phyloP scores from a whole-genome alignment of 2,329 filamentous ascomycete genomes.

The Venturia nashicola region DNA sequence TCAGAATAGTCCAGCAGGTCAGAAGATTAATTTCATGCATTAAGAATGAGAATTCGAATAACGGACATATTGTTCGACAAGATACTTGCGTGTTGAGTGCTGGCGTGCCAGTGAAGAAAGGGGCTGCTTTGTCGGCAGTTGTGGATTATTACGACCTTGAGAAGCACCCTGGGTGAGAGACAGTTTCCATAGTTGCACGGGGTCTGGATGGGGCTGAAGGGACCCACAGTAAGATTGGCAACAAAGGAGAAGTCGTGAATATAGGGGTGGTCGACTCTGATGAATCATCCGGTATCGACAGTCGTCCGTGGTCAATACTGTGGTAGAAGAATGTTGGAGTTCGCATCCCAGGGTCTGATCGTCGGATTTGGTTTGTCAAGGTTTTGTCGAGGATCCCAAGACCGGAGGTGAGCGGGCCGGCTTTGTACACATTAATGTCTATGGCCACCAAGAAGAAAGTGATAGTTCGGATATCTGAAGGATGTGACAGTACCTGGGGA shows the following conservation, averaged over 20 bases:
- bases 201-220: neutral
- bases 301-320: neutral
- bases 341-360: neutral
- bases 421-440: neutral
- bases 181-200: neutral
- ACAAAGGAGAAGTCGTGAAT: neutral
- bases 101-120: neutral
- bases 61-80: too few species aligned
- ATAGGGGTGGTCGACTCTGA: neutral
- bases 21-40: too few species aligned
- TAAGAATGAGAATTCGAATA: too few species aligned
- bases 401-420: neutral
- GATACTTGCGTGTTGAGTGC: neutral
- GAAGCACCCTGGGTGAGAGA: neutral
- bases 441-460: neutral
- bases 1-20: too few species aligned
- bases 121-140: neutral
- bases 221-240: neutral
- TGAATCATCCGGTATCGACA: neutral
- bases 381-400: neutral
- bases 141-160: neutral
- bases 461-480: neutral
- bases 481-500: neutral
- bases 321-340: neutral
- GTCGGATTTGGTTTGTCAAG: neutral